These are phyloP conservation scores for Oryza punctata DNA, from an alignment of 176 grass and related monocot genomes.

Conservation along the genomic window DNA sequence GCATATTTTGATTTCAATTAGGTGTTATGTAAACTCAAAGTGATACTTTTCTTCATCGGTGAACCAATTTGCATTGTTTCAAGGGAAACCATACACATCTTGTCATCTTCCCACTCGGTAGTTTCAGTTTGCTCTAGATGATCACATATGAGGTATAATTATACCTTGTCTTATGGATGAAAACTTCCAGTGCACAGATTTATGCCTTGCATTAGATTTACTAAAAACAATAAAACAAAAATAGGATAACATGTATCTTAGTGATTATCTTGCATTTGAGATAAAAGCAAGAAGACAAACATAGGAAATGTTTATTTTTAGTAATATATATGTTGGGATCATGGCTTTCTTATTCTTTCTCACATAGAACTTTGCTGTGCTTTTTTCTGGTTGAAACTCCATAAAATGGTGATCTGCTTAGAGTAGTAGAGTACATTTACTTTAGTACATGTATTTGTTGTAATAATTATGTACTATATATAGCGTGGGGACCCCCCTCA, in stretches of 20 bases:
- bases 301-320: neutral
- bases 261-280: conserved; percentile 3
- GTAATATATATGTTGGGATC: neutral
- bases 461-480: neutral
- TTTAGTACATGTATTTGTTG: neutral
- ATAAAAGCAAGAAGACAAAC: neutral
- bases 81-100: neutral
- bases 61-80: neutral
- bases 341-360: neutral
- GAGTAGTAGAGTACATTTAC: neutral
- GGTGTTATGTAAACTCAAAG: neutral
- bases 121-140: conserved; percentile 24
- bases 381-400: neutral
- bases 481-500: too few species aligned
- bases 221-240: neutral
- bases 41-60: conserved; percentile 1
- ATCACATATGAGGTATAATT: neutral
- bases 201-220: conserved; percentile 3
- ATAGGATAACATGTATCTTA: neutral
- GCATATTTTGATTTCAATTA: neutral
- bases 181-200: conserved; percentile 7
- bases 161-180: neutral
- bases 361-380: neutral
- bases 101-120: neutral
- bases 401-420: neutral